phyloP scores from a whole-genome alignment of 2,329 filamentous ascomycete genomes.

The Penicillium sp. region DNA sequence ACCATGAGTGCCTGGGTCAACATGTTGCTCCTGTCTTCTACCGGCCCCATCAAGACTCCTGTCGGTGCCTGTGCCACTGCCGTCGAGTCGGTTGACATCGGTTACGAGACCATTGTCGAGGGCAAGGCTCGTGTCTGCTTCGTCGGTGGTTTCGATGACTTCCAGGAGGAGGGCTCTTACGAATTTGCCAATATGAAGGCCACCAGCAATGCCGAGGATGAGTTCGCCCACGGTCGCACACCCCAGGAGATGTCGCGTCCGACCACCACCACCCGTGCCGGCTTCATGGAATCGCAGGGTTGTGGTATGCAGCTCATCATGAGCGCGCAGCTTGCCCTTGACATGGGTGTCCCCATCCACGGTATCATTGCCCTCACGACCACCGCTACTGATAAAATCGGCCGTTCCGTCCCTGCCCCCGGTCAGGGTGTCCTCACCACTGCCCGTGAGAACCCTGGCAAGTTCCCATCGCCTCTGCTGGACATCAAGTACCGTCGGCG shows the following conservation, averaged over 20 bases:
- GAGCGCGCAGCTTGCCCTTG: conserved; percentile 89
- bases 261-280: conserved; percentile 91
- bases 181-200: conserved; percentile 99
- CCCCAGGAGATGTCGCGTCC: conserved; percentile 97
- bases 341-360: conserved; percentile 98
- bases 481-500: conserved; percentile 97
- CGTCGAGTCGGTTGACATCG: conserved; percentile 95
- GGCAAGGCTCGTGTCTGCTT: conserved; percentile 97
- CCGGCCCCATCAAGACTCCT: conserved; percentile 96
- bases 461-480: conserved; percentile 89
- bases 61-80: conserved; percentile 96
- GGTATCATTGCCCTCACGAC: conserved; percentile 89
- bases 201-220: conserved; percentile 95
- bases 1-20: conserved; percentile 99
- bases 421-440: conserved; percentile 96
- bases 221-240: conserved; percentile 91
- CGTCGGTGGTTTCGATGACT: conserved; percentile 98
- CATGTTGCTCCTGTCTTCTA: conserved; percentile 96
- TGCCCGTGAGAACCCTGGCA: conserved; percentile 82
- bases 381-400: conserved; percentile 98
- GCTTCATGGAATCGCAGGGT: conserved; percentile 99
- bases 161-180: conserved; percentile 97
- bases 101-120: conserved; percentile 96
- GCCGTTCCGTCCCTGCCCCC: conserved; percentile 91
- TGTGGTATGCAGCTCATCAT: conserved; percentile 98